Evolutionary conservation across 306 rosid genomes (phyloP).

Genomic region (Ammopiptanthus mongolicus): DNA sequence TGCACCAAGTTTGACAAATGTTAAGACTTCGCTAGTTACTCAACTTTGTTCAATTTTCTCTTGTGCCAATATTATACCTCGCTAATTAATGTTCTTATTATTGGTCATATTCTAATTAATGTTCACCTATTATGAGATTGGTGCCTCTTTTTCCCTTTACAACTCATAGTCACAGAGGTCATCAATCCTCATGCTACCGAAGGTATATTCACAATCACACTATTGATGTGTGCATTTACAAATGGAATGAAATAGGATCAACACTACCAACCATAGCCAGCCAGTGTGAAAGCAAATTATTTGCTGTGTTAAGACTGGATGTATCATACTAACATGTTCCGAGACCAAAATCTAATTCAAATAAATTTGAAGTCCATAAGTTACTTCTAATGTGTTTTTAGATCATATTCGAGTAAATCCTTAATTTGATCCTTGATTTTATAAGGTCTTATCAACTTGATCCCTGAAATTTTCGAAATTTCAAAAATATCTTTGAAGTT

Average conservation of each 20-base stretch:
- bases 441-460: too few relatives aligned
- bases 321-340: too few relatives aligned
- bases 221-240: conserved; percentile 20
- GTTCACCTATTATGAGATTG: neutral
- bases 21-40: neutral
- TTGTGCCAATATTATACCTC: neutral
- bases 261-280: neutral
- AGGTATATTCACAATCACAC: conserved; percentile 19
- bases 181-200: conserved; percentile 1
- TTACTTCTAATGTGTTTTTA: too few relatives aligned
- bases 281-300: conserved; percentile 5
- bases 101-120: neutral
- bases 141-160: neutral
- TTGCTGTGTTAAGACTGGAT: too few relatives aligned
- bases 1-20: conserved; percentile 20
- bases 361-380: too few relatives aligned
- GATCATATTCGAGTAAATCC: too few relatives aligned
- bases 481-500: too few relatives aligned
- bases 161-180: neutral
- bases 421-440: too few relatives aligned
- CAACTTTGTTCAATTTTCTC: neutral
- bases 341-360: too few relatives aligned
- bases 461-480: too few relatives aligned
- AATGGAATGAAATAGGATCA: neutral
- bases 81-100: neutral